Evolutionary conservation across 805 yeast genomes (phyloP), one percentile per base, ranked within the genome.

Genomic region (Kazachstania psychrophila): DNA sequence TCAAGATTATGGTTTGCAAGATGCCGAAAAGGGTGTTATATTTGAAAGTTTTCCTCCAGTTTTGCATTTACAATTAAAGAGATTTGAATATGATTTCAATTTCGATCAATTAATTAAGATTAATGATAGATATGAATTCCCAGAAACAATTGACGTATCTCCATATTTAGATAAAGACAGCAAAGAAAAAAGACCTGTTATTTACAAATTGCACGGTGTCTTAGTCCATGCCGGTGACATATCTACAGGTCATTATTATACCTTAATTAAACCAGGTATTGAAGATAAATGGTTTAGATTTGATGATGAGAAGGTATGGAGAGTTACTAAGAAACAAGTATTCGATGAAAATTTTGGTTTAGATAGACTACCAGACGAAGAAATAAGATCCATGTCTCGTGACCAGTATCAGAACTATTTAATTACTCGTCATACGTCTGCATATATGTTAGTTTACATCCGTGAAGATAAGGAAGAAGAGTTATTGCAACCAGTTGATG

Each of bases 221-320:
- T 66, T 92, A 39, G 96, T 92, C 10, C 99, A 92, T 58, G 80
- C 87, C 28, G 99, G 99, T 41, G 95, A 89, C 52, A 79, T 92
- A 34, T 83, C 95, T 9, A 83, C 88, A 31, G 99, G 99, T 15
- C 99, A 92, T 56, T 92, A 92, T 60, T 92, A 92, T 54, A 92
- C 98, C 0, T 72, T 92, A 76, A 77, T 92, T 36, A 87, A 79
- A 57, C 97, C 97, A 2, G 70, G 70, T 18, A 64, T 70, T 2
- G 66, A 72, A 15, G 79, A 75, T 36, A 62, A 71, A 28, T 92
- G 98, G 98, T 79, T 73, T 56, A 70, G 89, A 52, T 92, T 89
- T 65, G 99, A 92, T 58, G 99, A 92, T 60, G 98, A 92, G 52
- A 74, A 79, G 42, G 99, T 92, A 22, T 83, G 94, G 72, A 74